Evolutionary conservation across 306 rosid genomes (phyloP).

Genomic region (Vigna hirtella): DNA sequence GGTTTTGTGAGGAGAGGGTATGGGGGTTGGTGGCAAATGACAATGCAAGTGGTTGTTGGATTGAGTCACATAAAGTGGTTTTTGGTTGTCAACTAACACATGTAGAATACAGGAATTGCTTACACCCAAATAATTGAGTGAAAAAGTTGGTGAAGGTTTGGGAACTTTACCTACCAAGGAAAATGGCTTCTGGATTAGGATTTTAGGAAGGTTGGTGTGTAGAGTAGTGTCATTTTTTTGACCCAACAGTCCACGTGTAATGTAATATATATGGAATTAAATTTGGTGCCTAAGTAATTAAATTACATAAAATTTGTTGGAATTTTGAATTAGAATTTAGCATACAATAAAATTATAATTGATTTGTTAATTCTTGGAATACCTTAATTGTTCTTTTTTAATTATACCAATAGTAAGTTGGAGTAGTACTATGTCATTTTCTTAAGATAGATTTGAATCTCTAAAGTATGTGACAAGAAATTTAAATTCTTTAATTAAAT

Average conservation of each 20-base stretch:
- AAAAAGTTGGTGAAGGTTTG: conserved; percentile 24
- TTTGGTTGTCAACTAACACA: conserved; percentile 43
- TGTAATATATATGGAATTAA: neutral
- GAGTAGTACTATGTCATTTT: too few species aligned
- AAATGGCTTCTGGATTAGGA: neutral
- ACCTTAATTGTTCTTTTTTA: too few species aligned
- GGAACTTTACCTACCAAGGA: conserved; percentile 43
- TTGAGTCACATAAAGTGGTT: conserved; percentile 35
- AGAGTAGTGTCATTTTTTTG: neutral
- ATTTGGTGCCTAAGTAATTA: neutral
- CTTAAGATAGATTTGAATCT: too few species aligned
- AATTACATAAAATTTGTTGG: neutral
- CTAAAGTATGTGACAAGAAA: too few species aligned
- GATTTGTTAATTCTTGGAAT: neutral
- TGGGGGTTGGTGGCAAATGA: conserved; percentile 50
- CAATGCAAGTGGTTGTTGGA: conserved; percentile 48
- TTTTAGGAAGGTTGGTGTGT: neutral
- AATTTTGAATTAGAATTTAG: neutral
- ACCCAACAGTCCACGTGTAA: neutral
- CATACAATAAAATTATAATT: neutral
- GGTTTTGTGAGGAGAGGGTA: conserved; percentile 8
- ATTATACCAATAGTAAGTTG: too few species aligned
- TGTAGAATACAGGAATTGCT: neutral
- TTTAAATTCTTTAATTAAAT: too few species aligned
- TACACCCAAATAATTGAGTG: conserved; percentile 43